Percentiles rank a stretch among this genome's conserved stretches.
phyloP scores from a whole-genome alignment of 352 stramenopile genomes.

The Lagenidium giganteum region DNA sequence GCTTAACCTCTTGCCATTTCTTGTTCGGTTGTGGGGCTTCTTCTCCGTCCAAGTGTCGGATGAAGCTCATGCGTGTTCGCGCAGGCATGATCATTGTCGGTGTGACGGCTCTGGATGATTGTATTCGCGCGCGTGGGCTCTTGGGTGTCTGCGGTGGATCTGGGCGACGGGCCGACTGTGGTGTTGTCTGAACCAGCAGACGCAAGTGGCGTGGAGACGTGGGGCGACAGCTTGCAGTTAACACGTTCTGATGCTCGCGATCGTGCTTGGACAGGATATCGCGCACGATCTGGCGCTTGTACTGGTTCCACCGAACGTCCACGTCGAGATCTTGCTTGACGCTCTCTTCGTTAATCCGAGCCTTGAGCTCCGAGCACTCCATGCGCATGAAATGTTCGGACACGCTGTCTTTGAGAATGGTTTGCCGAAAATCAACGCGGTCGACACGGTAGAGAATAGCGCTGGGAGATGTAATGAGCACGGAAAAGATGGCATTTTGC shows the following conservation, averaged over 20 bases:
- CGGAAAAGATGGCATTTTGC: conserved; percentile 39
- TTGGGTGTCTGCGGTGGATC: too few species aligned
- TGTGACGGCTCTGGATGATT: too few species aligned
- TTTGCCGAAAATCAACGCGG: conserved; percentile 63
- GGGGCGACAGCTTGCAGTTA: too few species aligned
- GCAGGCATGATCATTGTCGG: too few species aligned
- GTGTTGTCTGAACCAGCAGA: too few species aligned
- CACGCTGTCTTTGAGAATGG: conserved; percentile 42
- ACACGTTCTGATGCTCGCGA: too few species aligned
- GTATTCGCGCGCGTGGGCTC: too few species aligned
- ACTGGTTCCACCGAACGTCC: conserved; percentile 43
- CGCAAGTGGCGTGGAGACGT: conserved; percentile 16
- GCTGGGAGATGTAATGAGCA: conserved; percentile 53
- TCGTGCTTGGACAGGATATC: conserved; percentile 30
- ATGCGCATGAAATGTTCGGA: conserved; percentile 38
- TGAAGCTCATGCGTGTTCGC: too few species aligned
- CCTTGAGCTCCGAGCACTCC: conserved; percentile 32
- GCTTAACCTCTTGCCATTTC: too few species aligned
- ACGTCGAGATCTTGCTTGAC: conserved; percentile 39
- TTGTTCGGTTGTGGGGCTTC: too few species aligned
- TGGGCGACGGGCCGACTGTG: too few species aligned
- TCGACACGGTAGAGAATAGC: conserved; percentile 61
- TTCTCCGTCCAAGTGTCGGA: too few species aligned
- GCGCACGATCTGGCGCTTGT: conserved; percentile 38
- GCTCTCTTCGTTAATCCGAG: conserved; percentile 30